These are phyloP conservation scores for Penicillium paxilli DNA, from an alignment of 495 filamentous ascomycete genomes.

Conservation along the genomic window DNA sequence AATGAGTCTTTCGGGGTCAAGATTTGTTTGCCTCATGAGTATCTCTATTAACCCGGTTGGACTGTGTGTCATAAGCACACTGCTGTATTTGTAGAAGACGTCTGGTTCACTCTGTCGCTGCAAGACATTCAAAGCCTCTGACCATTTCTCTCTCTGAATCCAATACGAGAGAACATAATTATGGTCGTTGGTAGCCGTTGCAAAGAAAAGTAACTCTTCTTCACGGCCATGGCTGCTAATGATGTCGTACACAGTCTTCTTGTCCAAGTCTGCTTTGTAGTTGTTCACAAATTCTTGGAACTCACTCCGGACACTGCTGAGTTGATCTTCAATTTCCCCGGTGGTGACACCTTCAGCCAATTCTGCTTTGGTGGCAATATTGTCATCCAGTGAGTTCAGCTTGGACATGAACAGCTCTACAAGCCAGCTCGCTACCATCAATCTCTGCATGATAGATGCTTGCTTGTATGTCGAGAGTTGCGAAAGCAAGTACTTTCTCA, in stretches of 20 bases:
- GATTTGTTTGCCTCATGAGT: conserved; percentile 84
- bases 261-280: conserved; percentile 83
- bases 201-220: conserved; percentile 88
- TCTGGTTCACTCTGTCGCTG: conserved; percentile 89
- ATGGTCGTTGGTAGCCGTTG: conserved; percentile 82
- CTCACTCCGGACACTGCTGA: conserved; percentile 66
- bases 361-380: conserved; percentile 86
- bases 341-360: conserved; percentile 68
- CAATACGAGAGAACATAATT: conserved; percentile 96
- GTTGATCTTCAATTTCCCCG: conserved; percentile 69
- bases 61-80: conserved; percentile 89
- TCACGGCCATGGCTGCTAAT: conserved; percentile 94
- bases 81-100: conserved; percentile 94
- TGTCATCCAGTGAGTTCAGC: conserved; percentile 90
- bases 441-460: conserved; percentile 82
- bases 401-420: conserved; percentile 97
- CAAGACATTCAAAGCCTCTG: conserved; percentile 81
- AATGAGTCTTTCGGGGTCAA: conserved; percentile 86
- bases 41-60: conserved; percentile 86
- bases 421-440: conserved; percentile 95
- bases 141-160: conserved; percentile 94
- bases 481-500: conserved; percentile 84
- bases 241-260: conserved; percentile 90
- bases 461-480: conserved; percentile 85
- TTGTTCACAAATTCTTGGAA: conserved; percentile 85